These are phyloP conservation scores for Porpolomopsis calyptriformis DNA, from an alignment of 768 basidiomycete genomes.

Conservation along the genomic window DNA sequence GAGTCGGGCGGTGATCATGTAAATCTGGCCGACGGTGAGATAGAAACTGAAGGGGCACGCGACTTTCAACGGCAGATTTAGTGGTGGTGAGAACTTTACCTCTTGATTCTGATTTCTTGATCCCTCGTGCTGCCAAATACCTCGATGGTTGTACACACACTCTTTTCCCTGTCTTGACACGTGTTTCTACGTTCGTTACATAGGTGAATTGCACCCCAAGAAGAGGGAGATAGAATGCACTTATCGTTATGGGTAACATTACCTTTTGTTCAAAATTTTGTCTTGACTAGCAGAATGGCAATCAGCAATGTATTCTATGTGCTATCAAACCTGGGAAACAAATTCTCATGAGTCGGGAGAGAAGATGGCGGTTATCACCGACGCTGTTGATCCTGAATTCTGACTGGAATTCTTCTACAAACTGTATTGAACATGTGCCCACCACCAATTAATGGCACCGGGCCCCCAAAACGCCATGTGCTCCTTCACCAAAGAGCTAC, in stretches of 20 bases:
- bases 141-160: background rate
- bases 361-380: too few relatives aligned
- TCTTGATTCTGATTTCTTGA: too few relatives aligned
- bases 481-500: too few relatives aligned
- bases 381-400: too few relatives aligned
- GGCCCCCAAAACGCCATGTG: too few relatives aligned
- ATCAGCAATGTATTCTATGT: background rate
- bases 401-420: too few relatives aligned
- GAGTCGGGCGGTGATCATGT: background rate
- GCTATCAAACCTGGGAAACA: too few relatives aligned
- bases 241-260: background rate
- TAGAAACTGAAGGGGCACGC: background rate
- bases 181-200: background rate
- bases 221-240: background rate
- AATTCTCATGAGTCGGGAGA: too few relatives aligned
- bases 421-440: too few relatives aligned
- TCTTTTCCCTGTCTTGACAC: too few relatives aligned
- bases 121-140: too few relatives aligned
- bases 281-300: background rate
- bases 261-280: background rate
- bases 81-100: background rate
- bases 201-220: background rate
- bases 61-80: background rate
- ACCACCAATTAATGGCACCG: too few relatives aligned
- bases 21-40: background rate